A percentile compares a stretch with the other conserved stretches of the same genome.
phyloP scores from a whole-genome alignment of 202 grass and related monocot species.

The Schoenoplectus triqueter region DNA sequence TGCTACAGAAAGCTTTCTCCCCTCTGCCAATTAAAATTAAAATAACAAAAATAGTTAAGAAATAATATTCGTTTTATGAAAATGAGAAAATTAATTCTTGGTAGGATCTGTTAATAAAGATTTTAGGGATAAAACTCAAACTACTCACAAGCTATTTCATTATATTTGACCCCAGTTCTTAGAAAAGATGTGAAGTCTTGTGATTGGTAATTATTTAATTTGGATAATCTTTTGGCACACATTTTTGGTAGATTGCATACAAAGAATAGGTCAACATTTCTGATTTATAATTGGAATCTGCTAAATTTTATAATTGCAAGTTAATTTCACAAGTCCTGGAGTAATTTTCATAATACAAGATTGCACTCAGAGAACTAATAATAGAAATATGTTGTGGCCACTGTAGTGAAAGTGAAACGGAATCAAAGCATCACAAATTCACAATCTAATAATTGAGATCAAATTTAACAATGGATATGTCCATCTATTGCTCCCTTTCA shows the following conservation, averaged over 20 bases:
- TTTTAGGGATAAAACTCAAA: background rate
- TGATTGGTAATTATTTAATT: background rate
- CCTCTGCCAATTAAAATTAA: conserved; percentile 15
- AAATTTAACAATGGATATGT: conserved; percentile 18
- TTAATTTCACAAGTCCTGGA: background rate
- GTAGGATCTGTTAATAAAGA: background rate
- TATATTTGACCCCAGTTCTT: background rate
- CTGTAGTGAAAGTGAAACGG: conserved; percentile 5
- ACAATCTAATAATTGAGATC: conserved; percentile 25
- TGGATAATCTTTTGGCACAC: background rate
- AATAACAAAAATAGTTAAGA: background rate
- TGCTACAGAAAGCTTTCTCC: conserved; percentile 28
- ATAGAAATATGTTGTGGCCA: background rate
- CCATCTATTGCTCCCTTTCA: conserved; percentile 7
- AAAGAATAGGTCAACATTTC: background rate
- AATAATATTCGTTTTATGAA: background rate
- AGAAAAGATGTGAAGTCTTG: background rate
- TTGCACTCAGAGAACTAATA: background rate
- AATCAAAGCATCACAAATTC: background rate
- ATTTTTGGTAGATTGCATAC: background rate
- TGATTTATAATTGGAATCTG: background rate
- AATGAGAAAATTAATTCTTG: background rate
- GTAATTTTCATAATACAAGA: background rate
- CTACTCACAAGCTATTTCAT: background rate
- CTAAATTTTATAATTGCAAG: background rate